These are phyloP conservation scores for Clarireedia monteithiana DNA, from an alignment of 2,329 filamentous ascomycete species.

Conservation along the genomic window DNA sequence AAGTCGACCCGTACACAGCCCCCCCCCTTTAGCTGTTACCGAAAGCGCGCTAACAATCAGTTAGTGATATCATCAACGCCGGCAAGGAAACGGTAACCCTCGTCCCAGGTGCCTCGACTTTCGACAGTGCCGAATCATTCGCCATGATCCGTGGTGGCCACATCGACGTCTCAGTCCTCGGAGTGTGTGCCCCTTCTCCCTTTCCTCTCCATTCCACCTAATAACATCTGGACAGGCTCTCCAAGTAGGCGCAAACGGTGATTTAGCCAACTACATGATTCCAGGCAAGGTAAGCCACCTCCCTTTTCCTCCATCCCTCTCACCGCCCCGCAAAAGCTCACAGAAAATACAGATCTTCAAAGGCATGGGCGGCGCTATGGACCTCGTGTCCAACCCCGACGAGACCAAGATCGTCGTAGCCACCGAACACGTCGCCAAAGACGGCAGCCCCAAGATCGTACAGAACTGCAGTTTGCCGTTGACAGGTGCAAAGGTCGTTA, in stretches of 20 bases:
- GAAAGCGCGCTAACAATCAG: background rate
- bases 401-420: conserved; percentile 64
- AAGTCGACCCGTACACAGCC: conserved; percentile 50
- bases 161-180: conserved; percentile 74
- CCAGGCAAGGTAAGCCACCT: conserved; percentile 61
- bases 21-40: too few relatives aligned
- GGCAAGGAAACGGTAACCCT: conserved; percentile 83
- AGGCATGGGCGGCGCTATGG: conserved; percentile 76
- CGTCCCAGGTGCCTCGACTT: conserved; percentile 65
- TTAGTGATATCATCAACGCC: conserved; percentile 67
- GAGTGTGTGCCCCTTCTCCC: conserved; percentile 27
- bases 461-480: conserved; percentile 55
- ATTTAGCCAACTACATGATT: conserved; percentile 84
- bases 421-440: conserved; percentile 62
- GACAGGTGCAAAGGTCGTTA: conserved; percentile 58
- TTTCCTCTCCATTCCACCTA: background rate
- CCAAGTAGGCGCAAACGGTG: conserved; percentile 69
- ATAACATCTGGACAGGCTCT: conserved; percentile 19
- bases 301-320: background rate
- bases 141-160: conserved; percentile 81
- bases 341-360: conserved; percentile 44
- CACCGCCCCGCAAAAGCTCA: background rate
- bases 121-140: conserved; percentile 75
- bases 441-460: conserved; percentile 60
- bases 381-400: conserved; percentile 62